phyloP scores from a whole-genome alignment of 768 basidiomycete species.

The Suillus paluster region DNA sequence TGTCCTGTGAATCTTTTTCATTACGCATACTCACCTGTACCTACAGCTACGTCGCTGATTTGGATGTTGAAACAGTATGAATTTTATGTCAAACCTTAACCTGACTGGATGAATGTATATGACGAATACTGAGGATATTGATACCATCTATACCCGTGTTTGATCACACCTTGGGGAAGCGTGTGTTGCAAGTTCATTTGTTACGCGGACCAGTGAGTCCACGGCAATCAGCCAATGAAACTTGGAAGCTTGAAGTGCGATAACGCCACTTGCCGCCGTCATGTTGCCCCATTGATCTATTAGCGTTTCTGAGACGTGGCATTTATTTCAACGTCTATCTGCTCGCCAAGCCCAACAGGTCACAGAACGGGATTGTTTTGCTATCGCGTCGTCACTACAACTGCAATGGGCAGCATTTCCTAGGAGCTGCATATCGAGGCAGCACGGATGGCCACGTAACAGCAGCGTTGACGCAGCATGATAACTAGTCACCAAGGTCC shows the following conservation, averaged over 20 bases:
- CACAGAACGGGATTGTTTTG: too few relatives aligned
- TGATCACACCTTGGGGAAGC: neutral
- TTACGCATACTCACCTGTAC: constrained; percentile 16
- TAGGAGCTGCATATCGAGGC: too few relatives aligned
- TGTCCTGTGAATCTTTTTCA: constrained; percentile 17
- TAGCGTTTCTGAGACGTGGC: neutral
- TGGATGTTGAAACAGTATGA: constrained; percentile 90
- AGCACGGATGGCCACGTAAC: too few relatives aligned
- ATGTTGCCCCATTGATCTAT: neutral
- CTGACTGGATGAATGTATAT: neutral
- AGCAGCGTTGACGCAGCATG: too few relatives aligned
- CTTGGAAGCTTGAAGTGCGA: neutral
- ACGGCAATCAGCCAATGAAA: neutral
- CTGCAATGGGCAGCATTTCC: too few relatives aligned
- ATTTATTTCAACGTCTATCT: neutral
- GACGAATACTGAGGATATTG: neutral
- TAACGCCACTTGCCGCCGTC: neutral
- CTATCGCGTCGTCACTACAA: too few relatives aligned
- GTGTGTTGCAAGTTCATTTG: neutral
- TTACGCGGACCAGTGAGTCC: neutral
- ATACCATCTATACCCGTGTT: neutral
- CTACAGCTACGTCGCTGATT: constrained; percentile 63
- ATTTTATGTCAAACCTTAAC: constrained; percentile 64
- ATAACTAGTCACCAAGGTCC: too few relatives aligned
- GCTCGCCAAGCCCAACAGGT: neutral